Evolutionary conservation across 108 stramenopile species (phyloP), one percentile per base, ranked within the genome.

Genomic region (Cyclotella baltica): DNA sequence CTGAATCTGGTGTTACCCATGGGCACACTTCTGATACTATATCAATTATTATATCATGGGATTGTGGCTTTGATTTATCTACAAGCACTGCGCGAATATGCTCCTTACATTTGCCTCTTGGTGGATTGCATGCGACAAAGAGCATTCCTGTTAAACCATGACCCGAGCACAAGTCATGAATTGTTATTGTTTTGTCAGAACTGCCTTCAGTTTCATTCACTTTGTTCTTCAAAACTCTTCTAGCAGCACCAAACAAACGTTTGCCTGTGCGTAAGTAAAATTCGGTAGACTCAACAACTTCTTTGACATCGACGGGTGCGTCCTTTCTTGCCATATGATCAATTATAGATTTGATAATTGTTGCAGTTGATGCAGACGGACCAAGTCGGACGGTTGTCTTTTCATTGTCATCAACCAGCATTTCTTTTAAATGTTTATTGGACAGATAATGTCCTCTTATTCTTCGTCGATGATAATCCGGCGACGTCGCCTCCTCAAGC

Each of bases 91-190:
- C 55, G 20, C 36, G 37, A 19, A 63, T 50, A 3, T 22, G 33
- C 22, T 67, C 23, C 27, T 46, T 22, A 1, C 13, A 40, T 36
- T 27, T 9, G n/a, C 50, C 68, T 38, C 62, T 25, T 29, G 87
- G 85, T 56, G 84, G 87, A 69, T 88, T 88, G 70, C 87, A 88
- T 6, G 87, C 87, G 22, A 83, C 58, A 68, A 88, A 88, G 18
- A 88, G 72, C 73, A 88, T 71, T 37, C 85, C 87, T 33, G 85
- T 85, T 43, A 88, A 62, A 20, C 87, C 87, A 68, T 88, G 87
- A 1, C 87, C 87, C 1, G 70, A 73, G 58, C 87, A 88, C 8
- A 88, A 52, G 29, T 88, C 87, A 22, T 80, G 64, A 9, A 88
- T 69, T 34, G 55, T 62, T 31, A 88, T 62, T 33, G 31, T 79